A percentile compares a stretch with the other conserved stretches of the same genome.
Evolutionary conservation across 768 basidiomycete genomes (phyloP).

Genomic region (Trametes gibbosa): DNA sequence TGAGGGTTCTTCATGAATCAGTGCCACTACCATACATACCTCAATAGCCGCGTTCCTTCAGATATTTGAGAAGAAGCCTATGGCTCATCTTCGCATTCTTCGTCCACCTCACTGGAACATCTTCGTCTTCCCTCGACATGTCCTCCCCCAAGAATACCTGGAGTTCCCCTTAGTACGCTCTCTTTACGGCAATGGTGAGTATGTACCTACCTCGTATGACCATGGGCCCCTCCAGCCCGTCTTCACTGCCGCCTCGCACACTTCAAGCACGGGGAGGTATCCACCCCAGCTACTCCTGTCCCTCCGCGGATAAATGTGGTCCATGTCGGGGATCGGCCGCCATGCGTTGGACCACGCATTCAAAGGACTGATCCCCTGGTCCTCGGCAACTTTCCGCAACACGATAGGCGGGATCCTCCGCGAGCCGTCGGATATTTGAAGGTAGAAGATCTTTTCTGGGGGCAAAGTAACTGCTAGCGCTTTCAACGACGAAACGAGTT

Average conservation of each 20-base stretch:
- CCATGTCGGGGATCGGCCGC: constrained; percentile 30
- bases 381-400: constrained; percentile 18
- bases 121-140: constrained; percentile 19
- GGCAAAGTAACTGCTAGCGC: constrained; percentile 22
- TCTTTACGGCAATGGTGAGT: background rate
- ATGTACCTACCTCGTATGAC: constrained; percentile 27
- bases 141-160: constrained; percentile 13
- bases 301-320: constrained; percentile 12
- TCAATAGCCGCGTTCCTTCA: constrained; percentile 12
- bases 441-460: constrained; percentile 30
- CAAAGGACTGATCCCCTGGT: constrained; percentile 25
- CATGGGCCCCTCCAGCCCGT: constrained; percentile 32
- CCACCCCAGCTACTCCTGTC: constrained; percentile 20
- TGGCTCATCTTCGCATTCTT: constrained; percentile 12
- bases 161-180: background rate
- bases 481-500: constrained; percentile 22
- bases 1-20: background rate
- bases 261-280: constrained; percentile 28
- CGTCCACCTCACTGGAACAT: constrained; percentile 26
- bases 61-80: constrained; percentile 14
- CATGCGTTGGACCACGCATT: constrained; percentile 31
- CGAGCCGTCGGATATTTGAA: constrained; percentile 33
- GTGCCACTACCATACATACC: background rate
- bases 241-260: constrained; percentile 27
- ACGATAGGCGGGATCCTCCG: constrained; percentile 18